Evolutionary conservation across 768 basidiomycete species (phyloP), one percentile per base, ranked within the genome.

Genomic region (Botryobasidium botryosum): DNA sequence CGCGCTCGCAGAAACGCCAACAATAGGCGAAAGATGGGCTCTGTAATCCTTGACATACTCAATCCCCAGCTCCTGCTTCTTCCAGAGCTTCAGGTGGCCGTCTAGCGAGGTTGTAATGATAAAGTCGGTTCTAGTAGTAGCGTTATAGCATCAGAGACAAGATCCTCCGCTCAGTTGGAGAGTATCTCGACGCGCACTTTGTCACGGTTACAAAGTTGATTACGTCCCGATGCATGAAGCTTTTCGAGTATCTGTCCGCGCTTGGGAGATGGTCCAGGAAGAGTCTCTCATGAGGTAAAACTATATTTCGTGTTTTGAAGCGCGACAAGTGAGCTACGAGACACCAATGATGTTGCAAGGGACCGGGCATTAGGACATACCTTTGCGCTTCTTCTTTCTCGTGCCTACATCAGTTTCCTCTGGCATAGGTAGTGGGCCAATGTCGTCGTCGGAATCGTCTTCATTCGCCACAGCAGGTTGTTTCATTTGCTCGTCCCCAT

Each of bases 11-110:
- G 81, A 82, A 3, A 96, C 79, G 6, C 72, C 75, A 3, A 76
- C 66, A 21, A 97, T 71, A 6, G 85, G 74, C 21, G 72, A 69
- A 18, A 91, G 67, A 54, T 94, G 91, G 1, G 94, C 88, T 37
- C 94, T 79, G 60, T 92, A 99, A 52, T 91, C 86, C 63, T 99
- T 99, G 48, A 97, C 92, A 54, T 96, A 97, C 63, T 97, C 94
- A 55, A 99, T 88, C 3, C 91, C 92, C 5, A 68, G 59, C 18
- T 90, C 83, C 64, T 94, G 90, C 62, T 99, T 99, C 68, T 94
- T 97, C 94, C 94, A 99, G n/a, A 99, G 62, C 60, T 99, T 99
- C 51, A 97, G 61, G 61, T 90, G 82, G 2, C 94, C 94, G 57
- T 97, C 94, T 7, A 88, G 62, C 2, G 92, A 96, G 1, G 92